These are phyloP conservation scores for Collybia sp. DNA, from an alignment of 768 basidiomycete species.

Conservation along the genomic window DNA sequence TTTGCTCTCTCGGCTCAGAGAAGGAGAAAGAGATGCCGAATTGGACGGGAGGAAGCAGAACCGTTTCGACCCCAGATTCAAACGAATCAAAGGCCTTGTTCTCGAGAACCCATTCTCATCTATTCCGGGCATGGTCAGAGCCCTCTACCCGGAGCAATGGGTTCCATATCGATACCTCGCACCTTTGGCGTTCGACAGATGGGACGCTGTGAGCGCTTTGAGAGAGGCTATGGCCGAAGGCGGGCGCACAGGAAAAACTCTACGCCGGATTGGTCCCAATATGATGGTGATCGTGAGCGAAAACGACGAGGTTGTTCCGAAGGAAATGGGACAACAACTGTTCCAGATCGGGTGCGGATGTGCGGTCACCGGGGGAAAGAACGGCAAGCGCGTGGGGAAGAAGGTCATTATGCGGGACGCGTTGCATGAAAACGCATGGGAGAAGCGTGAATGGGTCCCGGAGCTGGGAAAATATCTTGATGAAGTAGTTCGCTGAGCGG, in stretches of 20 bases:
- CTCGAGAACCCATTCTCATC: slow-evolving; percentile 49
- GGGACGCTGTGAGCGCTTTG: slow-evolving; percentile 36
- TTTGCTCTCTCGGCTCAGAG: slow-evolving; percentile 21
- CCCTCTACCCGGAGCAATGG: slow-evolving; percentile 43
- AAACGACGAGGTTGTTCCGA: slow-evolving; percentile 43
- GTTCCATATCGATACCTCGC: slow-evolving; percentile 46
- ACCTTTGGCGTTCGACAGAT: slow-evolving; percentile 36
- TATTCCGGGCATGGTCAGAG: slow-evolving; percentile 39
- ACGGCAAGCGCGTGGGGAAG: neutral
- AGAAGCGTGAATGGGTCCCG: slow-evolving; percentile 19
- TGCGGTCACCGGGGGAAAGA: neutral
- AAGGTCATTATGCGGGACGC: slow-evolving; percentile 25
- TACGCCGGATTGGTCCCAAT: slow-evolving; percentile 12
- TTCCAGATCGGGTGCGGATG: slow-evolving; percentile 1
- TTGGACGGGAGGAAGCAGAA: neutral
- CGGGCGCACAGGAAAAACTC: slow-evolving; percentile 1
- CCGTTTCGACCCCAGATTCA: neutral
- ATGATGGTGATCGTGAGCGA: slow-evolving; percentile 35
- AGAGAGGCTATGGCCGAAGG: neutral
- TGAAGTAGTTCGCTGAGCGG: neutral
- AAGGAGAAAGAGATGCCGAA: neutral
- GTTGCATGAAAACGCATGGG: slow-evolving; percentile 35
- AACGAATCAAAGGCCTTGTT: slow-evolving; percentile 29
- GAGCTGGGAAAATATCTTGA: slow-evolving; percentile 13
- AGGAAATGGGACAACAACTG: slow-evolving; percentile 27